A percentile compares a stretch with the other conserved stretches of the same genome.
phyloP scores from a whole-genome alignment of 2,329 filamentous ascomycete species.

The Calonectria pseudoturangicola region DNA sequence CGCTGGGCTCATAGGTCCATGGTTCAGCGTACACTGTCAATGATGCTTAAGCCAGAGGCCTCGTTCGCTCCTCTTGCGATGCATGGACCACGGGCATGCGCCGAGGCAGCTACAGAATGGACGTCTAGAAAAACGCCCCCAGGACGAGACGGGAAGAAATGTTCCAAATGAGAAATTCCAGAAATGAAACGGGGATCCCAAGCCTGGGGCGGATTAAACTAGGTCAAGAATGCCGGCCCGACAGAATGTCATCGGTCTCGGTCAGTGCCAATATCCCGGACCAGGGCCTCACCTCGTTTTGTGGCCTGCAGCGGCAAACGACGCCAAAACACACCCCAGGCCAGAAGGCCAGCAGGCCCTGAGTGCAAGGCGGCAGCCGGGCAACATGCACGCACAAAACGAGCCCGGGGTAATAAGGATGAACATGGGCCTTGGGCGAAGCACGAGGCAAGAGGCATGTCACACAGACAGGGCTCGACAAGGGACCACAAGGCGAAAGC shows the following conservation, averaged over 20 bases:
- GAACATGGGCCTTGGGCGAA: constrained; percentile 26
- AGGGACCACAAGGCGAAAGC: constrained; percentile 35
- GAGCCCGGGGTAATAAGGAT: constrained; percentile 28
- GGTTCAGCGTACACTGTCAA: constrained; percentile 5
- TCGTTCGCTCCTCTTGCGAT: background rate
- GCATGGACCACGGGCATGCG: background rate
- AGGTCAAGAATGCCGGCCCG: constrained; percentile 20
- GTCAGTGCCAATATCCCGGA: constrained; percentile 27
- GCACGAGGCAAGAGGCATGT: constrained; percentile 27
- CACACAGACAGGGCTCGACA: constrained; percentile 28
- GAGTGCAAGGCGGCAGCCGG: constrained; percentile 20
- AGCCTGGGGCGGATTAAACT: constrained; percentile 10
- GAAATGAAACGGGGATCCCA: constrained; percentile 28
- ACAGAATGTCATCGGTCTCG: constrained; percentile 29
- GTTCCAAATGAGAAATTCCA: constrained; percentile 28
- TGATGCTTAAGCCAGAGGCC: constrained; percentile 11
- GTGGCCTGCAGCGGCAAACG: constrained; percentile 17
- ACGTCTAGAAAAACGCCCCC: background rate
- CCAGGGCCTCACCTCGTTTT: constrained; percentile 21
- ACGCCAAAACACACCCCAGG: constrained; percentile 24
- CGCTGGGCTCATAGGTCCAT: constrained; percentile 11
- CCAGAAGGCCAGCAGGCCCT: constrained; percentile 10
- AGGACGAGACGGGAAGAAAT: constrained; percentile 13
- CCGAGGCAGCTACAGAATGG: background rate
- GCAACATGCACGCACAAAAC: constrained; percentile 26